A percentile compares a stretch with the other conserved stretches of the same genome.
phyloP scores from a whole-genome alignment of 768 basidiomycete genomes.

The Russula olivacea region DNA sequence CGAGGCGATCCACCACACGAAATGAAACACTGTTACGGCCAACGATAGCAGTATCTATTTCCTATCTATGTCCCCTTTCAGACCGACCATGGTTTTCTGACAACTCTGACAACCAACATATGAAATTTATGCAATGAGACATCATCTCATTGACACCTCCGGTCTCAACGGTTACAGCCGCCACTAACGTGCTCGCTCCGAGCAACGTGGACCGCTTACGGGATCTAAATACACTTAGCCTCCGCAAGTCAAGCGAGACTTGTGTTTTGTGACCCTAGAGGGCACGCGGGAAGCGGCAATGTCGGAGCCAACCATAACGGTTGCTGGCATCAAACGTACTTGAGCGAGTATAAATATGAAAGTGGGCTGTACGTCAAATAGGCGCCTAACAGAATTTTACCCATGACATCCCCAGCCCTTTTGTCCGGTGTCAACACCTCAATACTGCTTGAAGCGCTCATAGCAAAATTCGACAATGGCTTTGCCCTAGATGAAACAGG shows the following conservation, averaged over 20 bases:
- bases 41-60: slow-evolving; percentile 2
- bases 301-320: slow-evolving; percentile 19
- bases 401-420: slow-evolving; percentile 20
- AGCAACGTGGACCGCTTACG: slow-evolving; percentile 17
- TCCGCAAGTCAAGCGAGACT: slow-evolving; percentile 18
- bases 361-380: slow-evolving; percentile 13
- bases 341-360: slow-evolving; percentile 20
- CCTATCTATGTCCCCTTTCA: neutral
- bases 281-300: slow-evolving; percentile 22
- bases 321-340: slow-evolving; percentile 9
- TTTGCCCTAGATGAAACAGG: slow-evolving; percentile 8
- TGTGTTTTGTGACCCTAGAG: slow-evolving; percentile 8
- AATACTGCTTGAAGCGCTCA: slow-evolving; percentile 16
- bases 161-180: neutral
- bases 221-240: slow-evolving; percentile 14
- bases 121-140: neutral
- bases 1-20: slow-evolving; percentile 10
- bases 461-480: slow-evolving; percentile 18
- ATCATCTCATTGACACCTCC: neutral
- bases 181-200: neutral
- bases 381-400: slow-evolving; percentile 11
- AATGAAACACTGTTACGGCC: neutral
- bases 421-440: slow-evolving; percentile 16
- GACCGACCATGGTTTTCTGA: neutral
- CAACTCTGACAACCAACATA: neutral